Percentiles rank a stretch among this genome's conserved stretches.
phyloP scores from a whole-genome alignment of 2,329 filamentous ascomycete genomes.

The Trichoderma sp. region DNA sequence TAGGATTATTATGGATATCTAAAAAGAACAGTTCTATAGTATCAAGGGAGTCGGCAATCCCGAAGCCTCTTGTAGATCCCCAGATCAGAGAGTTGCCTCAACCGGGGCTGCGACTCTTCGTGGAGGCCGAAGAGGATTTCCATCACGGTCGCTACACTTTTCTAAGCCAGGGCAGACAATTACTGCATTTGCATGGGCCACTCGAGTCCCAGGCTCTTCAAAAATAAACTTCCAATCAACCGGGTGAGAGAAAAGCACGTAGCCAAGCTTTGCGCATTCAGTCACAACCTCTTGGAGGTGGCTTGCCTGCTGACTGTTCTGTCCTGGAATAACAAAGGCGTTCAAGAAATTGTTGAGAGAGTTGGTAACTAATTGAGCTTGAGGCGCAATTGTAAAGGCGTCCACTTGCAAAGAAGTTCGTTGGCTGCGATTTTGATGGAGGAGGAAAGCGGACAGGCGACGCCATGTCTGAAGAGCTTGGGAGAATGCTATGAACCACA shows the following conservation, averaged over 20 bases:
- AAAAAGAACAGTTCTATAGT: neutral
- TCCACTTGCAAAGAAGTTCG: slow-evolving; percentile 34
- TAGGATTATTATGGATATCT: neutral
- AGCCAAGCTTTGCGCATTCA: slow-evolving; percentile 42
- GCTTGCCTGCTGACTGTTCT: neutral
- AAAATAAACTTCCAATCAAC: slow-evolving; percentile 37
- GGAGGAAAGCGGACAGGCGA: slow-evolving; percentile 41
- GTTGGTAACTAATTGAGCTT: neutral
- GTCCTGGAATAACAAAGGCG: neutral
- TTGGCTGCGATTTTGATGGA: slow-evolving; percentile 38
- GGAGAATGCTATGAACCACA: slow-evolving; percentile 10
- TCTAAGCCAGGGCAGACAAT: slow-evolving; percentile 31
- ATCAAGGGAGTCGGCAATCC: neutral
- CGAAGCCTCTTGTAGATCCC: neutral
- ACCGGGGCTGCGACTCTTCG: slow-evolving; percentile 26
- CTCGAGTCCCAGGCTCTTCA: neutral
- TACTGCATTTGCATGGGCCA: neutral
- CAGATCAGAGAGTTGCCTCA: neutral
- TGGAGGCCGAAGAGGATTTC: slow-evolving; percentile 25
- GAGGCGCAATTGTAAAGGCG: slow-evolving; percentile 28
- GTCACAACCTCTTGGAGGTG: slow-evolving; percentile 40
- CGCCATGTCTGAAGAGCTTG: slow-evolving; percentile 43
- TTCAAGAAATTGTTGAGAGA: neutral
- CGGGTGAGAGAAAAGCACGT: slow-evolving; percentile 43
- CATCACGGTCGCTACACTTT: slow-evolving; percentile 29